Conservation (phyloP, 495 filamentous ascomycete genomes). For the Aspergillus affinis region DNA sequence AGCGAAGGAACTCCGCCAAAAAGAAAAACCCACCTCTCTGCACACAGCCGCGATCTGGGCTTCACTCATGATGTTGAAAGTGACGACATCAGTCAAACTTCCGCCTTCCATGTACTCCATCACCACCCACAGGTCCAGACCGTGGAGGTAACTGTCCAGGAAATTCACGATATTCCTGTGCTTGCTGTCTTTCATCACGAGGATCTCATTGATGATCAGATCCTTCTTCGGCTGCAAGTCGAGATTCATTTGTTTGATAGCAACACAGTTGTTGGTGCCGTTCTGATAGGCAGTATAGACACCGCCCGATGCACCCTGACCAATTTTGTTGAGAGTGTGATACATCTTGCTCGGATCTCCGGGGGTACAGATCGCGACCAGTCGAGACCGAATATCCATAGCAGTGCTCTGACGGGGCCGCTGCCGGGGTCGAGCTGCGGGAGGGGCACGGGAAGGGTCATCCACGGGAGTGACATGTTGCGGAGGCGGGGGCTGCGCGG, state of each 20-base stretch:
- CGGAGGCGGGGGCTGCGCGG: conserved; percentile 23
- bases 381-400: conserved; percentile 77
- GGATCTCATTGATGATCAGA: conserved; percentile 96
- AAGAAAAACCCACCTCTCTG: conserved; percentile 62
- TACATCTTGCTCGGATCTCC: conserved; percentile 88
- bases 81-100: conserved; percentile 95
- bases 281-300: conserved; percentile 91
- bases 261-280: conserved; percentile 81
- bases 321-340: conserved; percentile 88
- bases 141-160: conserved; percentile 89
- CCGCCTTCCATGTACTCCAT: conserved; percentile 99
- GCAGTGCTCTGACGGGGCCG: conserved; percentile 69
- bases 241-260: conserved; percentile 99
- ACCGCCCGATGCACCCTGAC: conserved; percentile 94
- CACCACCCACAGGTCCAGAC: conserved; percentile 93
- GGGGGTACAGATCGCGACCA: conserved; percentile 85
- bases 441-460: conserved; percentile 43
- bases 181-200: conserved; percentile 98
- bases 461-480: conserved; percentile 24
- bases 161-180: conserved; percentile 99
- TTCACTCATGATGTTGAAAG: conserved; percentile 98
- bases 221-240: conserved; percentile 99
- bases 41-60: conserved; percentile 96
- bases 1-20: not conserved
- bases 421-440: conserved; percentile 70